phyloP scores from a whole-genome alignment of 106 monocot genomes.

The Chionographis japonica region DNA sequence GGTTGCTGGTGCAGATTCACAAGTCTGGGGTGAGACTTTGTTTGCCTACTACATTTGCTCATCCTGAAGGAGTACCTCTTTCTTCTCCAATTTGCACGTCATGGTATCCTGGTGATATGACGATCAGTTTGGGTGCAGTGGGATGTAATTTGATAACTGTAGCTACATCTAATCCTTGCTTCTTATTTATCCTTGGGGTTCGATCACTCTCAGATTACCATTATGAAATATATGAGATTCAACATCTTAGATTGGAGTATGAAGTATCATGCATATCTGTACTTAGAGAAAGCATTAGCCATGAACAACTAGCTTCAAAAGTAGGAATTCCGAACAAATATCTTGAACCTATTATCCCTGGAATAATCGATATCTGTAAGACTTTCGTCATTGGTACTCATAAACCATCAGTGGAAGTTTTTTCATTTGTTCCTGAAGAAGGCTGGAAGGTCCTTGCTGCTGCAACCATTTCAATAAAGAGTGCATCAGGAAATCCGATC shows the following conservation, averaged over 20 bases:
- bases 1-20: slow-evolving; percentile 85
- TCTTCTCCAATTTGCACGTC: slow-evolving; percentile 61
- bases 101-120: slow-evolving; percentile 59
- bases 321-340: slow-evolving; percentile 13
- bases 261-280: slow-evolving; percentile 97
- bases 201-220: slow-evolving; percentile 35
- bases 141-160: slow-evolving; percentile 69
- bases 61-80: slow-evolving; percentile 53
- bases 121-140: slow-evolving; percentile 77
- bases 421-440: slow-evolving; percentile 40
- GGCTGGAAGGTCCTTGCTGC: slow-evolving; percentile 44
- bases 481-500: slow-evolving; percentile 60
- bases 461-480: slow-evolving; percentile 70
- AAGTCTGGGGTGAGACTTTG: slow-evolving; percentile 72
- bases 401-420: slow-evolving; percentile 78
- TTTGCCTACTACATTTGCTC: slow-evolving; percentile 67
- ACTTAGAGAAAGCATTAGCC: slow-evolving; percentile 28
- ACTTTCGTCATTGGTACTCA: slow-evolving; percentile 87
- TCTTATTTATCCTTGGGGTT: slow-evolving; percentile 61
- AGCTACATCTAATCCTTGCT: slow-evolving; percentile 85
- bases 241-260: slow-evolving; percentile 43
- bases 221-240: slow-evolving; percentile 70
- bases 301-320: slow-evolving; percentile 12
- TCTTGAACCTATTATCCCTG: slow-evolving; percentile 7
- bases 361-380: slow-evolving; percentile 22